A percentile compares a stretch with the other conserved stretches of the same genome.
These are phyloP conservation scores for Aspergillus sclerotialis DNA, from an alignment of 2,329 filamentous ascomycete genomes.

Conservation along the genomic window DNA sequence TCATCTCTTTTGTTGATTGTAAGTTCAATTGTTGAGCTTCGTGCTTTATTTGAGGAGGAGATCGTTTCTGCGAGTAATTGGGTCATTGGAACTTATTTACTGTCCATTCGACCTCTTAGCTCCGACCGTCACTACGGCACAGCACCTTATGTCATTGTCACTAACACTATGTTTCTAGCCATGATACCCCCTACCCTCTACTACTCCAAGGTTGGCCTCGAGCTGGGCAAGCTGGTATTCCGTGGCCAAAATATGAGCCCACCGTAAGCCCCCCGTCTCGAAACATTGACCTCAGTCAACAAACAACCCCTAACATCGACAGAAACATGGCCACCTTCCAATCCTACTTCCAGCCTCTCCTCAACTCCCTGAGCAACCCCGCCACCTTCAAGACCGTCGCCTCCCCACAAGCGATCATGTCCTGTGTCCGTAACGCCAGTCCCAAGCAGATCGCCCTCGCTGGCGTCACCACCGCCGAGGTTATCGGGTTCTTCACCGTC, in stretches of 20 bases:
- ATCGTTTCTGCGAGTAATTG: slow-evolving; percentile 7
- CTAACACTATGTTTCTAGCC: slow-evolving; percentile 47
- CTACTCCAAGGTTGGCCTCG: slow-evolving; percentile 82
- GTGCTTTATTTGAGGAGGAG: too few species aligned
- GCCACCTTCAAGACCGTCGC: slow-evolving; percentile 28
- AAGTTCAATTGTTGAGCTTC: too few species aligned
- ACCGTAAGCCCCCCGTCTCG: slow-evolving; percentile 64
- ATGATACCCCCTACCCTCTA: slow-evolving; percentile 81
- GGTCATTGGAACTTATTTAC: slow-evolving; percentile 8
- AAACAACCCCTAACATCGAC: slow-evolving; percentile 6
- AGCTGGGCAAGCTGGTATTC: slow-evolving; percentile 83
- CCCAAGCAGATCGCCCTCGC: slow-evolving; percentile 62
- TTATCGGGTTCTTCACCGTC: slow-evolving; percentile 93
- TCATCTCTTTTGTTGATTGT: slow-evolving; percentile 82
- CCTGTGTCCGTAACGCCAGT: slow-evolving; percentile 62
- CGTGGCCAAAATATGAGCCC: slow-evolving; percentile 84
- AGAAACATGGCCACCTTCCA: slow-evolving; percentile 79
- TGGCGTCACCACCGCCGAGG: slow-evolving; percentile 75
- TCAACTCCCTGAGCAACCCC: slow-evolving; percentile 58
- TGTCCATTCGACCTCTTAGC: slow-evolving; percentile 12
- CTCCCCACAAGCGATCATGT: slow-evolving; percentile 49
- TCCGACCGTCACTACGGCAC: neutral
- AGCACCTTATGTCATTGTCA: slow-evolving; percentile 5
- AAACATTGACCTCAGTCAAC: too few species aligned
- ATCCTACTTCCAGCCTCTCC: slow-evolving; percentile 69